Conservation (phyloP, 148 eudicot genomes). For the Rhododendron vialii region DNA sequence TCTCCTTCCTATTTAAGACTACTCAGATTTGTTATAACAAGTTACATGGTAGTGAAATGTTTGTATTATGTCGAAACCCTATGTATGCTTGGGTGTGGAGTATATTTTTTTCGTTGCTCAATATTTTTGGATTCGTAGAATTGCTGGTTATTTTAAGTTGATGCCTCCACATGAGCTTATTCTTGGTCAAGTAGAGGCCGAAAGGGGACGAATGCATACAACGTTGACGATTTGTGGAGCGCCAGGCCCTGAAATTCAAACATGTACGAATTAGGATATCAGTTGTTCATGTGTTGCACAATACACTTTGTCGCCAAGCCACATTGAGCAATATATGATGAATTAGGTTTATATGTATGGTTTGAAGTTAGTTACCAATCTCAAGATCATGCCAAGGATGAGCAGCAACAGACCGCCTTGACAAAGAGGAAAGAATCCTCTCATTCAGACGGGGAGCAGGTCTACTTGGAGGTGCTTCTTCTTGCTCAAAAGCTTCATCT, state of each 20-base stretch:
- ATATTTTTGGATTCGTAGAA: background rate
- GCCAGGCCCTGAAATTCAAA: constrained; percentile 45
- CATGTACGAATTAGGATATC: background rate
- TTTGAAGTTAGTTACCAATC: constrained; percentile 36
- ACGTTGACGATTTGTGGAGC: constrained; percentile 59
- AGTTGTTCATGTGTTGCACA: background rate
- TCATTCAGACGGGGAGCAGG: constrained; percentile 33
- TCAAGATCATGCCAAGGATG: constrained; percentile 84
- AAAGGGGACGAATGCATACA: constrained; percentile 30
- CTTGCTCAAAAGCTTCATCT: background rate
- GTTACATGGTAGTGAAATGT: background rate
- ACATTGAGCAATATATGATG: background rate
- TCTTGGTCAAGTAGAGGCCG: background rate
- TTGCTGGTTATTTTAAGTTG: background rate
- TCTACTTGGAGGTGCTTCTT: background rate
- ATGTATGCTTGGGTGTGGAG: background rate
- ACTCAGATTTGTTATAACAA: background rate
- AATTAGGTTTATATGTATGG: background rate
- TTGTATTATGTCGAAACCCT: background rate
- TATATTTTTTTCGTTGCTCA: background rate
- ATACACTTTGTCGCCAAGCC: background rate
- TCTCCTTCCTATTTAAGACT: background rate
- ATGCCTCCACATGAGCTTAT: background rate
- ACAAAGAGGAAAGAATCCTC: constrained; percentile 58
- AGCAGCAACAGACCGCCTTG: constrained; percentile 59